Conservation (phyloP, 2,329 filamentous ascomycete species). For the Cercospora canescens region DNA sequence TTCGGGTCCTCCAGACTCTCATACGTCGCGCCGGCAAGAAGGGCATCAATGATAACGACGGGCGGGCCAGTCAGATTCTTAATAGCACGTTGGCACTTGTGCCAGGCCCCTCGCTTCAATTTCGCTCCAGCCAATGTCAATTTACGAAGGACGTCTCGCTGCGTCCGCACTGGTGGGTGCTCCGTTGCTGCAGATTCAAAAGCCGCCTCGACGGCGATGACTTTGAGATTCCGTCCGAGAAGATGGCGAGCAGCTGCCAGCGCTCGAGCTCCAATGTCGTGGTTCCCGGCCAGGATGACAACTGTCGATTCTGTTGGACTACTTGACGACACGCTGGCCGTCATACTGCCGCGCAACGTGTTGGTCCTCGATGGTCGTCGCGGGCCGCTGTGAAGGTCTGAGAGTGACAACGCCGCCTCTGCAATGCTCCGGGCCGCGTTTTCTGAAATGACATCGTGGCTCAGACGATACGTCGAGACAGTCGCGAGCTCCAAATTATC, state of each 20-base stretch:
- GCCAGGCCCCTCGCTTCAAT: conserved; percentile 59
- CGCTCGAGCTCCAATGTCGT: conserved; percentile 81
- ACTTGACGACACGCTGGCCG: conserved; percentile 56
- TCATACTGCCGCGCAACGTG: conserved; percentile 60
- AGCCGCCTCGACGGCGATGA: conserved; percentile 81
- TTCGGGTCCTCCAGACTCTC: conserved; percentile 70
- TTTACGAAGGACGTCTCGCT: conserved; percentile 80
- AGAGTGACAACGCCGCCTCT: conserved; percentile 65
- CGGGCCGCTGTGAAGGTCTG: conserved; percentile 24
- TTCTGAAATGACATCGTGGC: conserved; percentile 87
- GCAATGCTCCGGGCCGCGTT: conserved; percentile 88
- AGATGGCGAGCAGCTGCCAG: conserved; percentile 85
- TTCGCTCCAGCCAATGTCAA: conserved; percentile 62
- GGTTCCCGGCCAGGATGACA: conserved; percentile 91
- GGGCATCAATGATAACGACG: conserved; percentile 82
- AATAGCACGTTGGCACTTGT: conserved; percentile 55
- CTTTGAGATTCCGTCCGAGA: conserved; percentile 76
- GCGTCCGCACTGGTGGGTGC: conserved; percentile 75
- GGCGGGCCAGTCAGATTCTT: conserved; percentile 63
- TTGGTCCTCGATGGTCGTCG: conserved; percentile 33
- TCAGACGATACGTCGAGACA: conserved; percentile 80
- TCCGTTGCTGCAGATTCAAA: conserved; percentile 80
- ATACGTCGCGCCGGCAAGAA: conserved; percentile 85
- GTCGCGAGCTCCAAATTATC: conserved; percentile 90
- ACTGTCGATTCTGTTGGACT: conserved; percentile 52